Evolutionary conservation across 2,329 filamentous ascomycete species (phyloP).

Genomic region (Rachicladosporium sp.): DNA sequence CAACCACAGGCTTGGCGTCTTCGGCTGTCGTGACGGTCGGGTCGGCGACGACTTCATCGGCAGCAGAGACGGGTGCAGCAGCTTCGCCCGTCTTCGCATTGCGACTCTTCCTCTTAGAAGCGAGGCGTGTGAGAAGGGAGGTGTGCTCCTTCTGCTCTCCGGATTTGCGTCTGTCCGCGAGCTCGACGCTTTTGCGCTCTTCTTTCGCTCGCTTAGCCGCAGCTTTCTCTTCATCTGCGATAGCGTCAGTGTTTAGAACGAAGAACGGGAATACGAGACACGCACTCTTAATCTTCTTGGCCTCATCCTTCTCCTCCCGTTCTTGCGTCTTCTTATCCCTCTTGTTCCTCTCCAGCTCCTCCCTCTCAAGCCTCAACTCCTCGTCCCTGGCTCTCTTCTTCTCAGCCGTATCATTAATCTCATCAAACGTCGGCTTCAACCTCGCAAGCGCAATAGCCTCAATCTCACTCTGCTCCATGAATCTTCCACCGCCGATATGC

Average conservation of each 20-base stretch:
- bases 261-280: too few relatives aligned
- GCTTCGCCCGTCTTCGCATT: constrained; percentile 17
- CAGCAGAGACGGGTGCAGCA: constrained; percentile 7
- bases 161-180: constrained; percentile 27
- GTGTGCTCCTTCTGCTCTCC: constrained; percentile 18
- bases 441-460: constrained; percentile 65
- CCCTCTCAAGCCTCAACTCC: constrained; percentile 50
- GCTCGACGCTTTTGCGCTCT: constrained; percentile 33
- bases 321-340: constrained; percentile 41
- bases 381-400: constrained; percentile 55
- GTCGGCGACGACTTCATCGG: constrained; percentile 1
- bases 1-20: constrained; percentile 2
- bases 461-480: constrained; percentile 65
- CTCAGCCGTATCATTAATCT: constrained; percentile 70
- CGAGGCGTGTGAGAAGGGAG: constrained; percentile 4
- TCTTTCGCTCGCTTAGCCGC: constrained; percentile 44
- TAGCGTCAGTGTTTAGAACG: background rate
- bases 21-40: constrained; percentile 3
- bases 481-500: constrained; percentile 70
- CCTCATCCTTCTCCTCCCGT: constrained; percentile 33
- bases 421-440: constrained; percentile 72
- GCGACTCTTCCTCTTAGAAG: constrained; percentile 13
- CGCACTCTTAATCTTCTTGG: constrained; percentile 43
- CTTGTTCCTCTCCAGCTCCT: constrained; percentile 50
- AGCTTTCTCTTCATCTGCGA: constrained; percentile 27